Percentiles rank a stretch among this genome's conserved stretches.
These are phyloP conservation scores for Rhynchosporium agropyri DNA, from an alignment of 2,329 filamentous ascomycete species.

Conservation along the genomic window DNA sequence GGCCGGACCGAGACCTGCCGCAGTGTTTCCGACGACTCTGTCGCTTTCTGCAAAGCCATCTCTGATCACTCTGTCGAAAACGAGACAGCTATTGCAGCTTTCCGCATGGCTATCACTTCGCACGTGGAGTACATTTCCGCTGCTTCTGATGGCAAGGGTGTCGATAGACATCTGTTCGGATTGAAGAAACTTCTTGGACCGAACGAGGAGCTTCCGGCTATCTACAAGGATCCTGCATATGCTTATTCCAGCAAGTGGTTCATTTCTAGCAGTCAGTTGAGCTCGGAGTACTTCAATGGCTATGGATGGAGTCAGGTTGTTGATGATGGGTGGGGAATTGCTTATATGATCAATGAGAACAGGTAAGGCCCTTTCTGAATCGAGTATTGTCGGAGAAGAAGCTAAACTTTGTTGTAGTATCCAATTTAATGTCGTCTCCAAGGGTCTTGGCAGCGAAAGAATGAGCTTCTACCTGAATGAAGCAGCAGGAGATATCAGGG, in stretches of 20 bases:
- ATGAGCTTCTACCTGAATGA: conserved; percentile 98
- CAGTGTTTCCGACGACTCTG: conserved; percentile 85
- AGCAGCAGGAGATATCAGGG: conserved; percentile 85
- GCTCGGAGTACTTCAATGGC: conserved; percentile 96
- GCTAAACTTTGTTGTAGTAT: conserved; percentile 58
- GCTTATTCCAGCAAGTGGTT: conserved; percentile 86
- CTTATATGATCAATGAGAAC: conserved; percentile 99
- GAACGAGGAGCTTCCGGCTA: conserved; percentile 76
- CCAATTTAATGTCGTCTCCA: conserved; percentile 98
- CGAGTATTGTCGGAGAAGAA: not conserved
- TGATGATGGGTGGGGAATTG: conserved; percentile 93
- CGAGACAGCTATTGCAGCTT: conserved; percentile 69
- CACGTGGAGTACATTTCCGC: conserved; percentile 91
- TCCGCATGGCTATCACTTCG: conserved; percentile 78
- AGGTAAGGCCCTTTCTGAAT: conserved; percentile 55
- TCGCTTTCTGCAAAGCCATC: conserved; percentile 89
- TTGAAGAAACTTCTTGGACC: conserved; percentile 86
- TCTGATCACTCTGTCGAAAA: conserved; percentile 65
- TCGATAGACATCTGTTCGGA: conserved; percentile 96
- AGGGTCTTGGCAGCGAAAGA: conserved; percentile 83
- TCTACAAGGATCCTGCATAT: conserved; percentile 88
- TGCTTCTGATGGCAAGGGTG: conserved; percentile 88
- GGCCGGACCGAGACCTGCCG: conserved; percentile 97
- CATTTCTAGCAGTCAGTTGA: conserved; percentile 85
- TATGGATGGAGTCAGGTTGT: conserved; percentile 99